Evolutionary conservation across 176 grass and related monocot genomes (phyloP), one percentile per base, ranked within the genome.

Genomic region (Musa acuminata): DNA sequence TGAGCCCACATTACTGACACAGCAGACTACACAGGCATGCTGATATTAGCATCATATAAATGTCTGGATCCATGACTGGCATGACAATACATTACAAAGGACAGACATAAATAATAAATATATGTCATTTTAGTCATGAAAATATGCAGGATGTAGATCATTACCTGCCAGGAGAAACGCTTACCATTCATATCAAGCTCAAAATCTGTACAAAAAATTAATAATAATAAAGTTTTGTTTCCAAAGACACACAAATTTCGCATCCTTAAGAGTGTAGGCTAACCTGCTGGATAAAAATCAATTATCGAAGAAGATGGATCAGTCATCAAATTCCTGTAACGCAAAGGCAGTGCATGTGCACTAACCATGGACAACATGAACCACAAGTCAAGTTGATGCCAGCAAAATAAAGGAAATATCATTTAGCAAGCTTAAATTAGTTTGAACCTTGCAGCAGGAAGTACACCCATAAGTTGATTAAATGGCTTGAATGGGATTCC

Each of bases 401-500:
- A 9, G 29, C 29, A 19, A 68, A 26, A 13, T 11, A 64, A 55
- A 43, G 35, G 63, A 75, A 65, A 27, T 25, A 52, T 2, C 13
- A 20, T 27, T 55, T 26, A 7, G 1, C 11, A 66, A 66, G 24
- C 9, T 67, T 54, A 78, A 66, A 77, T 51, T 66, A 78, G 22
- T 62, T 64, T 14, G 8, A 76, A 87, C 84, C 84, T 87, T 67
- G 80, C 80, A 29, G 76, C 75, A 60, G 84, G 84, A 22, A 87
- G 74, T 69, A 87, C 84, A 54, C 70, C 80, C 84, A 82, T 79
- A 67, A 87, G 75, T 51, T 87, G 84, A 70, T 87, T 76, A 75
- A 87, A 87, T 78, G 84, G 84, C 71, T 82, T 87, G 75, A 87
- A 87, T 22, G 84, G 84, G 53, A 70, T 43, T 1, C 84, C 84